Evolutionary conservation across 1,284 basidiomycete species (phyloP).

Genomic region (Moesziomyces sp.): DNA sequence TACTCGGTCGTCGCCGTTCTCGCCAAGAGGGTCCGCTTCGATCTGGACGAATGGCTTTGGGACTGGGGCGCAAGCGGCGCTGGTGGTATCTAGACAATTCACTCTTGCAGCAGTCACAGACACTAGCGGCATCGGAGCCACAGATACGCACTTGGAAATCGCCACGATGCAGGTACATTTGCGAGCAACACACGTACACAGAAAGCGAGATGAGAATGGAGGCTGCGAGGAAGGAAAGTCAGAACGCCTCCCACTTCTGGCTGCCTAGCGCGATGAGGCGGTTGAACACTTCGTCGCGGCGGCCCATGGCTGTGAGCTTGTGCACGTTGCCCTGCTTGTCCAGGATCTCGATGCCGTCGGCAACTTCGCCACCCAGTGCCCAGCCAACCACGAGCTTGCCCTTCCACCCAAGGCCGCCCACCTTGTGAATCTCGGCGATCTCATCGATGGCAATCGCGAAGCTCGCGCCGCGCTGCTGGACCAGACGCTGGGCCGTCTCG

Average conservation of each 20-base stretch:
- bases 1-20: conserved; percentile 36
- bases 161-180: not conserved
- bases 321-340: conserved; percentile 53
- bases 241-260: conserved; percentile 54
- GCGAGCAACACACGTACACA: not conserved
- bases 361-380: conserved; percentile 53
- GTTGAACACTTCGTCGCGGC: conserved; percentile 68
- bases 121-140: too few species aligned
- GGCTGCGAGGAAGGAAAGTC: not conserved
- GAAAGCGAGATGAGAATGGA: not conserved
- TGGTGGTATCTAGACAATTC: conserved; percentile 8
- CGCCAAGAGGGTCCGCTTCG: conserved; percentile 45
- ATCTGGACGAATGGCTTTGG: conserved; percentile 55
- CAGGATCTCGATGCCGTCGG: conserved; percentile 56
- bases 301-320: conserved; percentile 64
- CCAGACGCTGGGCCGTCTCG: conserved; percentile 37
- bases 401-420: conserved; percentile 67
- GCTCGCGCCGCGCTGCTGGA: conserved; percentile 23
- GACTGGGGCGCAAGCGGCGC: conserved; percentile 44
- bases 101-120: too few species aligned
- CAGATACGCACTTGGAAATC: not conserved
- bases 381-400: conserved; percentile 63
- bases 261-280: conserved; percentile 55
- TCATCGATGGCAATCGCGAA: conserved; percentile 64
- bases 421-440: conserved; percentile 62